Base-by-base conservation (phyloP, 192 early-diverging fungal genomes). In the Backusella macrospora region DNA sequence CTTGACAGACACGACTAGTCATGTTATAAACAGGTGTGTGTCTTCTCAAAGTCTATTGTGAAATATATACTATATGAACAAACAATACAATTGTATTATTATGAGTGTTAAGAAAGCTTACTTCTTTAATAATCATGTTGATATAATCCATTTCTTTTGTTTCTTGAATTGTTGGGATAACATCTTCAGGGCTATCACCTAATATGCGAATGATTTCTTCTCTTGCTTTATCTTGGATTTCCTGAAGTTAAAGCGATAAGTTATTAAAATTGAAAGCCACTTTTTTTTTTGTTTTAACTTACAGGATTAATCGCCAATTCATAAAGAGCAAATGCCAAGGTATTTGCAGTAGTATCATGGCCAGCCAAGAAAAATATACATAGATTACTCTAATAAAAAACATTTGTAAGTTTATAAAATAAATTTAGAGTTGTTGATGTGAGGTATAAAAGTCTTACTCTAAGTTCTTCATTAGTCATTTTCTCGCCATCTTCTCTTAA, bases 101-200 rank as follows among this genome's bases (percentile, higher is more conserved):
- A 23, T 29, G 12, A n/a, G 3, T 21, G n/a, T n/a, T n/a, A n/a
- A 38, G 8, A 44, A n/a, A 3, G 16, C 1, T 8, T 75, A 75
- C 66, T 38, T 78, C 76, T 72, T 78, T 78, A 0, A 78, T 78
- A 18, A 73, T 18, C 3, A 13, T 72, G 42, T 83, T 81, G 5
- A 89, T 40, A 40, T 87, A 89, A 37, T 76, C 77, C 14, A 89
- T 77, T 55, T 83, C 74, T 63, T 85, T 86, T 4, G 84, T 43
- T 72, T 89, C 83, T 8, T 84, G 83, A 15, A 63, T 9, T 21
- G 49, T 68, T 14, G 77, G 72, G 13, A 70, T 48, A 3, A 74
- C 45, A 43, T 70, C 68, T 18, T 70, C 45, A 40, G 42, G 37
- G 1, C 15, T 43, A 37, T 78, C 77, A 15, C 77, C 77, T 5